Evolutionary conservation across 352 stramenopile species (phyloP), one percentile per base, ranked within the genome.

Genomic region (Pythium coloratum): DNA sequence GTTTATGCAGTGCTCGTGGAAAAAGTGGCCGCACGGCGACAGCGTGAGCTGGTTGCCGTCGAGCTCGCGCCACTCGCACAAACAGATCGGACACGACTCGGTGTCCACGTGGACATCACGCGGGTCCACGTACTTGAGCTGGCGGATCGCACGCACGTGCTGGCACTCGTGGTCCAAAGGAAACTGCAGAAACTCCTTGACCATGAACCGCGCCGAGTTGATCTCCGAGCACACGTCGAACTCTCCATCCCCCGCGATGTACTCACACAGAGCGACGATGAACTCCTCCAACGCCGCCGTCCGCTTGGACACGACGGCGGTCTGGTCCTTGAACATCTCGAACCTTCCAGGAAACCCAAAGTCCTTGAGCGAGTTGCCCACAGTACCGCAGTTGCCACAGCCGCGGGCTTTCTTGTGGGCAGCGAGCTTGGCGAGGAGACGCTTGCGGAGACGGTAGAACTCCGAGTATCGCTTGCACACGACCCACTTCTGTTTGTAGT

Each of bases 401-500:
- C 64, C 65, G 32, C 71, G 69, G 24, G 75, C 53, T 60, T 92
- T 92, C 55, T 80, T 81, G 68, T 95, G 87, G 9, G 73, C 67
- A 4, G 75, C 65, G 9, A 95, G 74, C 44, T 79, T 77, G 14
- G 80, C 74, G 6, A 95, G 72, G 26, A 95, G 44, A 12, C 75
- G 76, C 71, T 95, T 95, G 58, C 87, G 87, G 20, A 95, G 70
- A 6, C 87, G 83, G 61, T 95, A 86, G 66, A 95, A 89, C 69
- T 95, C 87, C 24, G 87, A 95, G 71, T 92, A 95, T 50, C 87
- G 85, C 70, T 95, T 92, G 79, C 87, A 95, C 13, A 92, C 87
- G 64, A 95, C 81, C 87, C 87, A 95, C 66, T 91, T 91, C 65
- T 95, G 87, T 66, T 93, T 92, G 83, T 95, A 95, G 68, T 81